Percentiles rank a stretch among this genome's conserved stretches.
These are phyloP conservation scores for Cerrena zonata DNA, from an alignment of 1,284 basidiomycete genomes.

Conservation along the genomic window DNA sequence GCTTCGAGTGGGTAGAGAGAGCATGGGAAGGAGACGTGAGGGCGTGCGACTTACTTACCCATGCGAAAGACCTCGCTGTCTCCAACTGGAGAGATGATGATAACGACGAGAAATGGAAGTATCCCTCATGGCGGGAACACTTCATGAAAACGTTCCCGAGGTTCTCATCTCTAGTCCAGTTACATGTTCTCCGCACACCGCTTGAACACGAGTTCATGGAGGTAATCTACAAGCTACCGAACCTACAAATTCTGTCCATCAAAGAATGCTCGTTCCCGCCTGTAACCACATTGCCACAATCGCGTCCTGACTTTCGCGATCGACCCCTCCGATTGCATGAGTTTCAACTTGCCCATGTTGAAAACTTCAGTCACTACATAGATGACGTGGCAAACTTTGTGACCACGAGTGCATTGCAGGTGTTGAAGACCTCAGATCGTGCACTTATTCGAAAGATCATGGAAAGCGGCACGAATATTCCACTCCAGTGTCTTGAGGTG, in stretches of 20 bases:
- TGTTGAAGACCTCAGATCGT: conserved; percentile 10
- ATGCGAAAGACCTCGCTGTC: conserved; percentile 9
- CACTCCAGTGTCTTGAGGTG: conserved; percentile 6
- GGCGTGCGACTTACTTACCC: conserved; percentile 5
- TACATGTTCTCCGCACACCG: conserved; percentile 7
- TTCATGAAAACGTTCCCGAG: conserved; percentile 7
- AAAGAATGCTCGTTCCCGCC: conserved; percentile 7
- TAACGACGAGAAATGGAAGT: not conserved
- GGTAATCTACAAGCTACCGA: not conserved
- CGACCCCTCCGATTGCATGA: not conserved
- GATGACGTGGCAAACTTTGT: conserved; percentile 6
- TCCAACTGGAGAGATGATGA: conserved; percentile 3
- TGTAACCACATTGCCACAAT: not conserved
- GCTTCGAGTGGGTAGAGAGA: conserved; percentile 7
- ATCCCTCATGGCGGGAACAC: not conserved
- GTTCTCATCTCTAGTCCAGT: conserved; percentile 3
- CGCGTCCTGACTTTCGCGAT: not conserved
- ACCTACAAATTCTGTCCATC: conserved; percentile 10
- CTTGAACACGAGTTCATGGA: conserved; percentile 7
- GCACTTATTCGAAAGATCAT: conserved; percentile 6
- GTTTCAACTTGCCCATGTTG: not conserved
- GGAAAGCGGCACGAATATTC: not conserved
- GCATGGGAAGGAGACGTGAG: conserved; percentile 5
- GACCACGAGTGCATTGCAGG: conserved; percentile 1
- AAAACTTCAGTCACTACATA: conserved; percentile 6